Percentiles rank a stretch among this genome's conserved stretches.
Conservation (phyloP, 2,329 filamentous ascomycete species). For the Pseudocercospora eumusae region DNA sequence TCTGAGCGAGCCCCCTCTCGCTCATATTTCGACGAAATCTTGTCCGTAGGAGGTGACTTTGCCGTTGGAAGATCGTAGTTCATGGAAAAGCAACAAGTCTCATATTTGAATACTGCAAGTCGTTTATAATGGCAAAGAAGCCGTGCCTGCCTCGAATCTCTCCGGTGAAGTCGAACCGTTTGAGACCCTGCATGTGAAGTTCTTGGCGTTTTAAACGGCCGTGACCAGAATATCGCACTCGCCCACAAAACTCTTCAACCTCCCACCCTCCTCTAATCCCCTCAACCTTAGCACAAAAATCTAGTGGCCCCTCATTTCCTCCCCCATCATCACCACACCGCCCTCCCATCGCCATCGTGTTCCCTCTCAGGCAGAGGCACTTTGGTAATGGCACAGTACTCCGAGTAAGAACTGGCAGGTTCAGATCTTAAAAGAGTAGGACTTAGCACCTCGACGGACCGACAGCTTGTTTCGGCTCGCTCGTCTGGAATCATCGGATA, state of each 20-base stretch:
- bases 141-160: neutral
- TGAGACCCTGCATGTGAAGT: neutral
- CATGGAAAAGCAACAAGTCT: too few relatives aligned
- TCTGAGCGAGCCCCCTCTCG: too few relatives aligned
- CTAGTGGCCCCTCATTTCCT: neutral
- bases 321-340: neutral
- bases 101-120: too few relatives aligned
- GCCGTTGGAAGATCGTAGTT: too few relatives aligned
- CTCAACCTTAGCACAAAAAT: neutral
- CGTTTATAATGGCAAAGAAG: too few relatives aligned
- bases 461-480: neutral
- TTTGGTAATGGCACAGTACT: neutral
- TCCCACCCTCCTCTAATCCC: neutral
- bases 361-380: neutral
- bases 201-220: neutral
- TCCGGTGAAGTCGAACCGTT: neutral
- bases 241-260: neutral
- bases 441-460: neutral
- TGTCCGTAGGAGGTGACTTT: too few relatives aligned
- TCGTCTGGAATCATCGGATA: neutral
- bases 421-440: neutral
- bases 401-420: neutral
- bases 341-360: neutral
- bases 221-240: neutral
- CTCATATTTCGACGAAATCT: too few relatives aligned